These are phyloP conservation scores for Candida gorgasii DNA, from an alignment of 805 yeast genomes.

Conservation along the genomic window DNA sequence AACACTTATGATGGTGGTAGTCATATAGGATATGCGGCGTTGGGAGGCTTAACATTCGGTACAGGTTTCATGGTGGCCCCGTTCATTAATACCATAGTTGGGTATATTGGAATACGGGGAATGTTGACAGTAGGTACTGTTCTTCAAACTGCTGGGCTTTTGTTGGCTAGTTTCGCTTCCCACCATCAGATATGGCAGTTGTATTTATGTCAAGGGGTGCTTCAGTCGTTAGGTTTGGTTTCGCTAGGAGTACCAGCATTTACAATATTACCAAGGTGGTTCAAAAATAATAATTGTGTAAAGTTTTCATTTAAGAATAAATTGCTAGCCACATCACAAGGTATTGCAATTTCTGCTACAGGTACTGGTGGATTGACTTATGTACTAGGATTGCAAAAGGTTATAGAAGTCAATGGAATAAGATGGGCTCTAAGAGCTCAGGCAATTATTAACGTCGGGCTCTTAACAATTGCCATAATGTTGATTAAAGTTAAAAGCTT, in stretches of 20 bases:
- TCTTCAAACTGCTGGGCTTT: constrained; percentile 51
- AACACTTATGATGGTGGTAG: constrained; percentile 54
- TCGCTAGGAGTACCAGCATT: constrained; percentile 58
- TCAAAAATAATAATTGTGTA: background rate
- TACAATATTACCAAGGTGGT: constrained; percentile 57
- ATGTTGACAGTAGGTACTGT: constrained; percentile 48
- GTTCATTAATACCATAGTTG: constrained; percentile 44
- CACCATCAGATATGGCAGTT: constrained; percentile 60
- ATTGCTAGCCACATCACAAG: constrained; percentile 17
- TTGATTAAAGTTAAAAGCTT: constrained; percentile 19
- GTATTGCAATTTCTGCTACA: constrained; percentile 50
- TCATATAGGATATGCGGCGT: constrained; percentile 58
- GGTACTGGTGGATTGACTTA: constrained; percentile 55
- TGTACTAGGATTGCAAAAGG: constrained; percentile 48
- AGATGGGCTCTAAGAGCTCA: constrained; percentile 55
- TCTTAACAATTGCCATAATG: constrained; percentile 23
- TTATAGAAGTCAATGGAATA: constrained; percentile 37
- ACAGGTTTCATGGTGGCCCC: constrained; percentile 53
- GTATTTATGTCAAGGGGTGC: constrained; percentile 64
- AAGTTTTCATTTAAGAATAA: background rate
- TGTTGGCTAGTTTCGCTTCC: constrained; percentile 60
- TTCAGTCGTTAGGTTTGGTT: constrained; percentile 60
- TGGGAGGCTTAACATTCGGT: constrained; percentile 68
- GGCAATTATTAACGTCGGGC: constrained; percentile 36
- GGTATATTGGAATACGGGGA: constrained; percentile 40